A percentile compares a stretch with the other conserved stretches of the same genome.
Conservation (phyloP, 2,329 filamentous ascomycete species). For the Drechmeria coniospora region DNA sequence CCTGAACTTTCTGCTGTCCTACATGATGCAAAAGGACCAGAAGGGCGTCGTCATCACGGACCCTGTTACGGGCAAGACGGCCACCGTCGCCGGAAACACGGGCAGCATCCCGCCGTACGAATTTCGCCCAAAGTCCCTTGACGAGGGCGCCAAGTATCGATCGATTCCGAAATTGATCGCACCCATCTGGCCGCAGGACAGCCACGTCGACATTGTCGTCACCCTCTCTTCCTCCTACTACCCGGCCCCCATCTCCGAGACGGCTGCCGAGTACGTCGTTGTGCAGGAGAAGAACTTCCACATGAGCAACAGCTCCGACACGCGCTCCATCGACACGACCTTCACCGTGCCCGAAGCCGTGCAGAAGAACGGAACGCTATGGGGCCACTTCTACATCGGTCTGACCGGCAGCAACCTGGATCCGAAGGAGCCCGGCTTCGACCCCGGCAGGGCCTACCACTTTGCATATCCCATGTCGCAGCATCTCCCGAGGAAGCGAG, state of each 20-base stretch:
- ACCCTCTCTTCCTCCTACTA: constrained; percentile 66
- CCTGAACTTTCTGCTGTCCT: constrained; percentile 41
- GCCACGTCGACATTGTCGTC: constrained; percentile 65
- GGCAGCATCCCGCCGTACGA: constrained; percentile 48
- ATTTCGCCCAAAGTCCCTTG: constrained; percentile 43
- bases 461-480: constrained; percentile 78
- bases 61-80: constrained; percentile 31
- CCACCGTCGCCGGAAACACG: constrained; percentile 37
- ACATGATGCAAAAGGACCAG: constrained; percentile 32
- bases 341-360: constrained; percentile 66
- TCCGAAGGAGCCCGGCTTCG: constrained; percentile 56
- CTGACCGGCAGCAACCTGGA: constrained; percentile 64
- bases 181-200: constrained; percentile 77
- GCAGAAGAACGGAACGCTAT: constrained; percentile 84
- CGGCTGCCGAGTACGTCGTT: constrained; percentile 54
- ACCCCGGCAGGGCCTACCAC: constrained; percentile 62
- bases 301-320: constrained; percentile 65
- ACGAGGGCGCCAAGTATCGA: constrained; percentile 49
- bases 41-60: constrained; percentile 32
- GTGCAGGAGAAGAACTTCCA: constrained; percentile 68
- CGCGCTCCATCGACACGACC: constrained; percentile 57
- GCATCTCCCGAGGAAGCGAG: constrained; percentile 83
- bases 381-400: constrained; percentile 84
- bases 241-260: constrained; percentile 49
- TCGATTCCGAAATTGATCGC: constrained; percentile 55